Evolutionary conservation across 805 yeast genomes (phyloP).

Genomic region (Wickerhamomyces kurtzmanii): DNA sequence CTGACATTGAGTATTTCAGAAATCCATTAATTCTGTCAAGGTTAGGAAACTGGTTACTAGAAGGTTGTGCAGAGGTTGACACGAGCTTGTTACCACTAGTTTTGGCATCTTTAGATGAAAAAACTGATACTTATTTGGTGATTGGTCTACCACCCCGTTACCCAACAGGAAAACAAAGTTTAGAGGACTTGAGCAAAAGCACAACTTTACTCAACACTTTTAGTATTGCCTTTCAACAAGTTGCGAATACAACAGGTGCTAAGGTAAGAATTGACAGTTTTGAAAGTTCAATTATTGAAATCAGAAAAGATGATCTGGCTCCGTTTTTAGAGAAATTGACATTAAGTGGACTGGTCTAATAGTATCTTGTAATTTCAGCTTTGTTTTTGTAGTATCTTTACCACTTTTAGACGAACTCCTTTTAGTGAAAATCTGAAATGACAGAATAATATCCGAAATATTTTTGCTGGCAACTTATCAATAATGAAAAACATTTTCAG

Average conservation of each 20-base stretch:
- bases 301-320: conserved; percentile 76
- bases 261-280: conserved; percentile 88
- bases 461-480: too few relatives aligned
- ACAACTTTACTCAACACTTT: conserved; percentile 64
- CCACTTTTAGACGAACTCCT: too few relatives aligned
- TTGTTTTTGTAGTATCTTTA: too few relatives aligned
- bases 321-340: conserved; percentile 83
- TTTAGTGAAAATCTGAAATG: too few relatives aligned
- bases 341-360: conserved; percentile 49
- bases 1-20: conserved; percentile 64
- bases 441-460: too few relatives aligned
- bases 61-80: conserved; percentile 76
- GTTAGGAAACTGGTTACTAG: conserved; percentile 85
- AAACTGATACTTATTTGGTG: conserved; percentile 71
- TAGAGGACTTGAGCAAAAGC: conserved; percentile 21
- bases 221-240: conserved; percentile 84
- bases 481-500: too few relatives aligned
- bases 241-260: conserved; percentile 78
- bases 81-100: conserved; percentile 67
- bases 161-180: conserved; percentile 34
- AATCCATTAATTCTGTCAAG: conserved; percentile 83
- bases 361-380: too few relatives aligned
- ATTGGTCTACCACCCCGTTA: conserved; percentile 84
- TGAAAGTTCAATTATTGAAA: conserved; percentile 89
- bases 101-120: conserved; percentile 69